phyloP scores from a whole-genome alignment of 495 filamentous ascomycete species.

The Tuber magnatum region DNA sequence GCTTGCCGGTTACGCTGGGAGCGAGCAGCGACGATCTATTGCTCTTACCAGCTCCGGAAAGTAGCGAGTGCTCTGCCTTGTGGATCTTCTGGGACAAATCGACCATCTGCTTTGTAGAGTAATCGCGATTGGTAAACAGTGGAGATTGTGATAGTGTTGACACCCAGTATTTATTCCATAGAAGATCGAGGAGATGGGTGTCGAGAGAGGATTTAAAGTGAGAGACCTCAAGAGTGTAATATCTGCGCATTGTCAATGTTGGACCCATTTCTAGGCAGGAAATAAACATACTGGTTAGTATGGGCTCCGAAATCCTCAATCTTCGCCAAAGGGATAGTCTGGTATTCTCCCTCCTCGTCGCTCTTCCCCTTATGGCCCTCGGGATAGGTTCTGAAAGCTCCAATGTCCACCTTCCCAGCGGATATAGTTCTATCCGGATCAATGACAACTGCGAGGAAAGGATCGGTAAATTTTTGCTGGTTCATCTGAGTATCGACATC shows the following conservation, averaged over 20 bases:
- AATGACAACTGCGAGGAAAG: slow-evolving; percentile 92
- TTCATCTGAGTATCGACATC: slow-evolving; percentile 80
- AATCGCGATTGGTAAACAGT: slow-evolving; percentile 87
- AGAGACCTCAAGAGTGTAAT: slow-evolving; percentile 84
- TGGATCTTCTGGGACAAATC: slow-evolving; percentile 76
- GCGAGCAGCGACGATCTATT: slow-evolving; percentile 28
- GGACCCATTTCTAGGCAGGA: background rate
- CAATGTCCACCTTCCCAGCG: slow-evolving; percentile 92
- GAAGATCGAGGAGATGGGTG: slow-evolving; percentile 67
- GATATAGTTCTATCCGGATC: slow-evolving; percentile 95
- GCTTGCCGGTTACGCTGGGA: slow-evolving; percentile 7
- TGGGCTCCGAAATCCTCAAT: slow-evolving; percentile 96
- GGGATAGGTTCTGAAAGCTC: slow-evolving; percentile 88
- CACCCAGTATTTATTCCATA: slow-evolving; percentile 99
- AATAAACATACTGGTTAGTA: slow-evolving; percentile 48
- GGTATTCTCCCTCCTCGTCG: slow-evolving; percentile 51
- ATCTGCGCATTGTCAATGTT: slow-evolving; percentile 43
- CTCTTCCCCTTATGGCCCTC: slow-evolving; percentile 58
- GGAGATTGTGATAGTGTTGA: slow-evolving; percentile 94
- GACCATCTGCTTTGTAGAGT: slow-evolving; percentile 80
- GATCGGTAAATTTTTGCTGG: slow-evolving; percentile 76
- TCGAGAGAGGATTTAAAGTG: slow-evolving; percentile 93
- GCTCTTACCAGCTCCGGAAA: slow-evolving; percentile 19
- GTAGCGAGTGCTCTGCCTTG: slow-evolving; percentile 47
- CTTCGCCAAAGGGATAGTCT: slow-evolving; percentile 81